These are phyloP conservation scores for Neostapfia colusana DNA, from an alignment of 176 grass and related monocot genomes.

Conservation along the genomic window DNA sequence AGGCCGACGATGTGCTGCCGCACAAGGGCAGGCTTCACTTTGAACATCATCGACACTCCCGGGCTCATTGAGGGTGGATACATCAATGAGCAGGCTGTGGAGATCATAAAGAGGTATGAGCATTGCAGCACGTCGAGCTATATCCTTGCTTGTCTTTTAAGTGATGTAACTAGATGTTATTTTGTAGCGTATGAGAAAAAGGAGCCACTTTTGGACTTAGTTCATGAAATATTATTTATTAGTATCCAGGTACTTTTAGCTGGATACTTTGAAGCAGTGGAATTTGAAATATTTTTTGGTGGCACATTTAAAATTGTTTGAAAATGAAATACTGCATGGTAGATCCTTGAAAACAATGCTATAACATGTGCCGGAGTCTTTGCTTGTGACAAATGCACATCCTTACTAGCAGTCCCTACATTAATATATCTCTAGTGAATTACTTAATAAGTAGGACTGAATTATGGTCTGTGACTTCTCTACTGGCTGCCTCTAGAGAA, in stretches of 20 bases:
- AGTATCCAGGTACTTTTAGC: constrained; percentile 24
- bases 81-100: constrained; percentile 90
- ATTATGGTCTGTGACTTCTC: background rate
- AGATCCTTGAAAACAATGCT: background rate
- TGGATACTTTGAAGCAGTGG: background rate
- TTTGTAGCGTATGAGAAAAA: background rate
- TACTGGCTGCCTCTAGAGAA: background rate
- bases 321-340: background rate
- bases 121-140: background rate
- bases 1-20: constrained; percentile 81
- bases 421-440: constrained; percentile 1
- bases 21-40: constrained; percentile 74
- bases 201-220: too few species aligned
- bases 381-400: background rate
- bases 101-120: constrained; percentile 84
- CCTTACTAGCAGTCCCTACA: background rate
- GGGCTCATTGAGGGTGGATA: constrained; percentile 96
- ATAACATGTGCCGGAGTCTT: background rate
- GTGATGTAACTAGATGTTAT: background rate
- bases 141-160: constrained; percentile 1
- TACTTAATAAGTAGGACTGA: background rate
- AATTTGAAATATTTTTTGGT: background rate
- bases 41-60: constrained; percentile 93
- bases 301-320: background rate
- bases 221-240: too few species aligned